Evolutionary conservation across 2,329 filamentous ascomycete species (phyloP).

Genomic region (Penicillium frequentans): DNA sequence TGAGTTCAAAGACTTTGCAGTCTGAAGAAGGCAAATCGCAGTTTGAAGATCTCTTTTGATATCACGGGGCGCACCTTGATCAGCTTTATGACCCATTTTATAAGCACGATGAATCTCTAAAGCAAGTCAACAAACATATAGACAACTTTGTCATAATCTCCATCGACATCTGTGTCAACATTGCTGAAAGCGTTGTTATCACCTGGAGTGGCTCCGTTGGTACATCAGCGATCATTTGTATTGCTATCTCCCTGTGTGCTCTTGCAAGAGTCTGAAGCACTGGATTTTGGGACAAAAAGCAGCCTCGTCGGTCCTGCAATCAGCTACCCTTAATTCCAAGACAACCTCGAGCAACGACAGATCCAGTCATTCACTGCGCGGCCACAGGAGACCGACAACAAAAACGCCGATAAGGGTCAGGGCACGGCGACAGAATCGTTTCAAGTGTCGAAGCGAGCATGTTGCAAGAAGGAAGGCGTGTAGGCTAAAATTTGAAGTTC

Average conservation of each 20-base stretch:
- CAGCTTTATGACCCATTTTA: not conserved
- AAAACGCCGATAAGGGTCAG: too few species aligned
- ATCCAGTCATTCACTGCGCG: constrained; percentile 6
- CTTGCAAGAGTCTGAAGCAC: not conserved
- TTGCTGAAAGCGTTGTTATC: not conserved
- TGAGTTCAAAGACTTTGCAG: not conserved
- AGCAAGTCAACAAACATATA: not conserved
- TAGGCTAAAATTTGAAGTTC: too few species aligned
- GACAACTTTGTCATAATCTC: not conserved
- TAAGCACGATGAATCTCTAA: not conserved
- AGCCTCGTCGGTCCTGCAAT: not conserved
- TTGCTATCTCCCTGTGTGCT: not conserved
- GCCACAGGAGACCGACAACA: too few species aligned
- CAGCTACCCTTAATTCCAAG: not conserved
- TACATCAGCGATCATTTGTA: not conserved
- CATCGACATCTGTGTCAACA: not conserved
- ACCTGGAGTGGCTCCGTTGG: not conserved
- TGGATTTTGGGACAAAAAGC: not conserved
- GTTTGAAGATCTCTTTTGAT: not conserved
- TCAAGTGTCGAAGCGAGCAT: too few species aligned
- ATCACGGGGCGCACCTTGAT: not conserved
- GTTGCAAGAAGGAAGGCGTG: too few species aligned
- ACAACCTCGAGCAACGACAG: not conserved
- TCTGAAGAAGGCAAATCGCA: not conserved
- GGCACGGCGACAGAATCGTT: too few species aligned